Evolutionary conservation across 139 green algal species (phyloP), one percentile per base, ranked within the genome.

Genomic region (Chlamydomonas sp.): DNA sequence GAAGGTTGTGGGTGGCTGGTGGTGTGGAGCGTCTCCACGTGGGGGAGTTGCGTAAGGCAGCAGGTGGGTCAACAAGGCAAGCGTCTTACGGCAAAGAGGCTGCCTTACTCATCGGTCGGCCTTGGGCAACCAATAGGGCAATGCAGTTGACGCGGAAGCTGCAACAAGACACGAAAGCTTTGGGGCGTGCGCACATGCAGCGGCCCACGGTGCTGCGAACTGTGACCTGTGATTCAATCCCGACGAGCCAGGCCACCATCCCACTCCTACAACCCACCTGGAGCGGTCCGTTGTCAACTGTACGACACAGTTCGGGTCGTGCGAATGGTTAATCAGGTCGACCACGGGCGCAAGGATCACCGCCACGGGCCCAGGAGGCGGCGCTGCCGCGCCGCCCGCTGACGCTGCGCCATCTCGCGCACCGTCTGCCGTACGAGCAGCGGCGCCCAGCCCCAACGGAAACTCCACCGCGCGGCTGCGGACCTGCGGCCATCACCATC

Each of bases 391-490:
- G 31, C 73, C n/a, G 73, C 73, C 73, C 49, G 31, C 31, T 62
- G 74, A 18, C 49, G 74, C 7, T 17, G 7, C 6, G 31, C 31
- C 74, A 8, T n/a, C 74, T 59, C 5, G 20, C 5, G 31, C 74
- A 17, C 6, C n/a, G 31, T n/a, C 74, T 17, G 14, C n/a, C 74
- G 49, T 62, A 5, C 7, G 7, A 4, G 31, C 49, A 17, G 3
- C n/a, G 3, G 72, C 10, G 14, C 5, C 49, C 63, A 68, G 0
- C 3, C 75, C 75, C 1, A 88, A 2, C 3, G 64, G 63, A 14
- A 88, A 83, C 64, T 83, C 84, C n/a, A 88, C 75, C 0, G 84
- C 84, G 0, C 84, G 31, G 63, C 84, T 88, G 84, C 84, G 84
- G 12, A 83, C 83, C 73, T 81, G 59, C 31, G 64, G 9, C 4